phyloP scores from a whole-genome alignment of 768 basidiomycete genomes.

The Albatrellus ellisii region DNA sequence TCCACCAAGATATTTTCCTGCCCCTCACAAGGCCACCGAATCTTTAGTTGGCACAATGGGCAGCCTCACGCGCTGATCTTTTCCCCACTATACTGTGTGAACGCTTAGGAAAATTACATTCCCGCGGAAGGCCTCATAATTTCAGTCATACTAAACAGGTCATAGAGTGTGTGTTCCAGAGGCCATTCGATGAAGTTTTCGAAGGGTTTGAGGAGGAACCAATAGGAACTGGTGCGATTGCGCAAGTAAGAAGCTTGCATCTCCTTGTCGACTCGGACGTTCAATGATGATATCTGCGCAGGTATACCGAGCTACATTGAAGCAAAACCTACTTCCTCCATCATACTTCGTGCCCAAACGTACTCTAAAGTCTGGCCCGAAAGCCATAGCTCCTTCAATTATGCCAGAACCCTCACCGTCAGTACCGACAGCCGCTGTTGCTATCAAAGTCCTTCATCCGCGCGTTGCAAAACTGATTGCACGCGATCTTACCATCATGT shows the following conservation, averaged over 20 bases:
- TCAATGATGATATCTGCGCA: constrained; percentile 18
- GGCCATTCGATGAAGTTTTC: constrained; percentile 80
- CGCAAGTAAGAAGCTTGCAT: constrained; percentile 41
- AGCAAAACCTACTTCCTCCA: constrained; percentile 72
- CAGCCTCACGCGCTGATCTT: constrained; percentile 86
- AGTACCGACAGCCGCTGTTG: constrained; percentile 77
- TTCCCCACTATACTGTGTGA: constrained; percentile 84
- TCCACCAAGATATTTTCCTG: background rate
- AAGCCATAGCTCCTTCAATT: constrained; percentile 38
- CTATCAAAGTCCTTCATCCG: constrained; percentile 94
- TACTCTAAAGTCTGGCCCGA: constrained; percentile 29
- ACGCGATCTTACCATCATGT: constrained; percentile 91
- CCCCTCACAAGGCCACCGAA: background rate
- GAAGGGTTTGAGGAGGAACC: constrained; percentile 78
- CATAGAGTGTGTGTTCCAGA: constrained; percentile 74
- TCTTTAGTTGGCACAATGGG: constrained; percentile 90
- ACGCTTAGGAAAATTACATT: constrained; percentile 76
- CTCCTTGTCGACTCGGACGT: background rate
- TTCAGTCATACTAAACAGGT: constrained; percentile 67
- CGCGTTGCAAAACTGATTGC: constrained; percentile 67
- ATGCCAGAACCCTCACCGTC: constrained; percentile 45
- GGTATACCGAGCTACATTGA: constrained; percentile 86
- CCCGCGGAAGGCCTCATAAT: constrained; percentile 72
- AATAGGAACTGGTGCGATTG: constrained; percentile 98
- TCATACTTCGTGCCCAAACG: constrained; percentile 73